Conservation (phyloP, 2,329 filamentous ascomycete species). For the Penicillium sp. region DNA sequence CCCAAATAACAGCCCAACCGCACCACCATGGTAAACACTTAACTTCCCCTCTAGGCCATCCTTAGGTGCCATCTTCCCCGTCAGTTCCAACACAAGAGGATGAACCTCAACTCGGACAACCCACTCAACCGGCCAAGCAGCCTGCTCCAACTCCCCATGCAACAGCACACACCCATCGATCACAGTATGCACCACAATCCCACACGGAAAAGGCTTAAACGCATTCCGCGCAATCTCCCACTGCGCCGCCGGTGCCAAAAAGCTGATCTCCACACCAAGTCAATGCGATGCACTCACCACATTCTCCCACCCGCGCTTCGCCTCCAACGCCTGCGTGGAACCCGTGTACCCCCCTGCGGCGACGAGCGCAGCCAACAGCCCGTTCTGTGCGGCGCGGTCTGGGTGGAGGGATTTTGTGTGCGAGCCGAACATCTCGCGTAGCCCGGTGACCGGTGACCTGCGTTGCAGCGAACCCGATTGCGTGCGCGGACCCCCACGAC, state of each 20-base stretch:
- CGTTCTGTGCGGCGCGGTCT: conserved; percentile 53
- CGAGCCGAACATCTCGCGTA: conserved; percentile 56
- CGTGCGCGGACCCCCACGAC: conserved; percentile 53
- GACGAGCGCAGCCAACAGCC: conserved; percentile 48
- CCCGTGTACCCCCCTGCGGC: conserved; percentile 52
- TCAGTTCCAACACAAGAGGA: conserved; percentile 54
- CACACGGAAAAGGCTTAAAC: conserved; percentile 58
- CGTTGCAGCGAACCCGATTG: conserved; percentile 54
- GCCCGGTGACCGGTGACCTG: conserved; percentile 53
- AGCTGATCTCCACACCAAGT: conserved; percentile 40
- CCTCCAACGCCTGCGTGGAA: conserved; percentile 49
- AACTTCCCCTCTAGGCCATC: conserved; percentile 56
- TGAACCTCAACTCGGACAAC: conserved; percentile 49
- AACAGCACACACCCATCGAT: conserved; percentile 54
- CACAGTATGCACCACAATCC: conserved; percentile 56
- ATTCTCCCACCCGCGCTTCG: conserved; percentile 54
- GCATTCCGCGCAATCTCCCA: conserved; percentile 56
- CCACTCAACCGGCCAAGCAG: conserved; percentile 30
- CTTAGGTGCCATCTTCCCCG: conserved; percentile 50
- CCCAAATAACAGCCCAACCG: conserved; percentile 51
- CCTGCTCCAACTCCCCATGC: conserved; percentile 37
- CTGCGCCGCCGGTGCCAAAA: conserved; percentile 28
- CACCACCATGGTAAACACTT: conserved; percentile 55
- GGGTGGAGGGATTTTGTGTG: conserved; percentile 57
- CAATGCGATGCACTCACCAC: conserved; percentile 48